phyloP scores from a whole-genome alignment of 139 green algal species.

The Asterochloris sp. region DNA sequence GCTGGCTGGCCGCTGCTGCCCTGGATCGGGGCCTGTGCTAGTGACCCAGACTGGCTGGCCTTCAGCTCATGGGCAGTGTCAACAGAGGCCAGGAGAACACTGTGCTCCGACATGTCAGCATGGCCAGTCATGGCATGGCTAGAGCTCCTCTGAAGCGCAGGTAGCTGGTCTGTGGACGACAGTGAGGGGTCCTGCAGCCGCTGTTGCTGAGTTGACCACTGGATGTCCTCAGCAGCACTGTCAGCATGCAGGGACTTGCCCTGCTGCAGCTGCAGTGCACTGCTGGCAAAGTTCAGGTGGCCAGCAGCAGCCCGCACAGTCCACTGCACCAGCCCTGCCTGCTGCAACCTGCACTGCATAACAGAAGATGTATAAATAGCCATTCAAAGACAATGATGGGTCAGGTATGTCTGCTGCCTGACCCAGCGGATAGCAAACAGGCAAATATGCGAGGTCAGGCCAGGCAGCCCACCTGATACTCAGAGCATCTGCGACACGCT shows the following conservation, averaged over 20 bases:
- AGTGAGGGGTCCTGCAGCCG: not conserved
- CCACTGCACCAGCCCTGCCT: not conserved
- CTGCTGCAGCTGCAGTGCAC: not conserved
- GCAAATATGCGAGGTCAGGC: not conserved
- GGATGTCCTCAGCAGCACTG: not conserved
- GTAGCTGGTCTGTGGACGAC: not conserved
- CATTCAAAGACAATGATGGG: not conserved
- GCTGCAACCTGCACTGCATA: constrained; percentile 2
- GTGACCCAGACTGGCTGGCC: not conserved
- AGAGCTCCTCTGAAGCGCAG: not conserved
- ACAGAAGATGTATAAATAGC: not conserved
- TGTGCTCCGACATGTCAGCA: not conserved
- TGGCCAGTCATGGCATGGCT: not conserved
- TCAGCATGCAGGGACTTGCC: not conserved
- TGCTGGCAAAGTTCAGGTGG: constrained; percentile 35
- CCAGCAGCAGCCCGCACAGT: constrained; percentile 16
- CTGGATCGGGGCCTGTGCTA: not conserved
- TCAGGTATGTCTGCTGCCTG: not conserved
- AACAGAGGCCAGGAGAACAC: not conserved
- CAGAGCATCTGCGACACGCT: not conserved
- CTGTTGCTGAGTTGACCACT: not conserved
- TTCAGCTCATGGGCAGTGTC: not conserved
- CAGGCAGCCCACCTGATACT: not conserved
- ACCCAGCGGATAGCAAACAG: not conserved
- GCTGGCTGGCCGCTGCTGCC: not conserved